Evolutionary conservation across 768 basidiomycete species (phyloP), one percentile per base, ranked within the genome.

Genomic region (Chalciporus chontae): DNA sequence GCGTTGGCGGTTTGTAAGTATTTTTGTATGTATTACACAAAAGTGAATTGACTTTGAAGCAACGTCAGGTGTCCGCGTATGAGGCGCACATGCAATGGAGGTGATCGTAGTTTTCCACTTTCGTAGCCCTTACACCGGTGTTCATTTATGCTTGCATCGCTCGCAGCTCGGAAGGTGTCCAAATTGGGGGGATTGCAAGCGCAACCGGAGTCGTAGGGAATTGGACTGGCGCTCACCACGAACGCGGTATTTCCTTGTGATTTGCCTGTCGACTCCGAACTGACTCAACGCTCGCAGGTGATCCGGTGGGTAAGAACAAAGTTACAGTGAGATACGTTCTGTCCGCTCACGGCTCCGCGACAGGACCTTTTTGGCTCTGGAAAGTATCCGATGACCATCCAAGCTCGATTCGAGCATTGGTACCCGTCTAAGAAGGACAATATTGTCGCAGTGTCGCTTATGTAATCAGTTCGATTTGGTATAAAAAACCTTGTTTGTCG

Each of bases 301-400:
- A 88, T 61, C 85, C 84, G 23, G 79, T 77, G 44, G 85, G 84
- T 86, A 62, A 54, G 78, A 52, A 34, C 23, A 15, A 29, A 38
- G 15, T n/a, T 40, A 26, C 10, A 9, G 2, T 4, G 17, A 8
- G 24, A 17, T 13, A 11, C 4, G 10, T 2, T 10, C 1, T 11
- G 40, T 51, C n/a, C n/a, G 8, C 42, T 38, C 14, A 54, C 17
- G 10, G 27, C 36, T 26, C 10, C 27, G 19, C 15, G 37, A 41
- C 55, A 85, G 84, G 84, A 38, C 84, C 85, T 3, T 87, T 85
- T 61, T 87, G 84, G 85, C 71, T 87, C 56, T 84, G 81, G 77
- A 84, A 84, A 64, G 77, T 78, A 40, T 67, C 66, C 15, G 71
- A 74, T 9, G 61, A 71, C 45, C 61, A 64, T 58, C 61, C 70